These are phyloP conservation scores for Monosporascus sp. DNA, from an alignment of 2,329 filamentous ascomycete genomes.

Conservation along the genomic window DNA sequence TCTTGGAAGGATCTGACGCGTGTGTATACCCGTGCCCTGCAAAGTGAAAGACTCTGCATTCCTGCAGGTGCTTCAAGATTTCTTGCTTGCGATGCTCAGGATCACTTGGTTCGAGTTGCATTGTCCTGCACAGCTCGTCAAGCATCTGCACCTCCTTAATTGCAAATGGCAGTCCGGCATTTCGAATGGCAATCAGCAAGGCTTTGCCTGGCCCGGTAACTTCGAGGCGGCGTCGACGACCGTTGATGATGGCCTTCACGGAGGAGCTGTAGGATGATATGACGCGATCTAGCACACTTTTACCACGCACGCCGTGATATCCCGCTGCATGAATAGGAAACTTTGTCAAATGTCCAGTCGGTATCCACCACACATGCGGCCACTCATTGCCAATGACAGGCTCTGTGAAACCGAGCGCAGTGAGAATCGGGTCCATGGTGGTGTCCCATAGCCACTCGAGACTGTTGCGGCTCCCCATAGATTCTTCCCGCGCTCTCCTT, in stretches of 20 bases:
- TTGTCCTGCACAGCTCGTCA: slow-evolving; percentile 3
- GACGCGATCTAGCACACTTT: slow-evolving; percentile 28
- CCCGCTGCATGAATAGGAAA: slow-evolving; percentile 33
- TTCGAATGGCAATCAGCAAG: slow-evolving; percentile 20
- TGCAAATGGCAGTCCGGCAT: slow-evolving; percentile 10
- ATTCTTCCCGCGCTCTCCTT: not conserved
- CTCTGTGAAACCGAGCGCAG: slow-evolving; percentile 17
- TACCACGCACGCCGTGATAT: slow-evolving; percentile 11
- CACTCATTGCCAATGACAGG: slow-evolving; percentile 5
- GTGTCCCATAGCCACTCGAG: slow-evolving; percentile 29
- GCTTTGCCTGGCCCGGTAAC: too few species aligned
- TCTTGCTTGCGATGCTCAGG: slow-evolving; percentile 11
- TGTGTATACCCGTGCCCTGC: slow-evolving; percentile 31
- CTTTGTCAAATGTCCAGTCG: slow-evolving; percentile 21
- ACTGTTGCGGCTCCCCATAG: not conserved
- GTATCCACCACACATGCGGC: slow-evolving; percentile 31
- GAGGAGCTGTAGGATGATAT: slow-evolving; percentile 33
- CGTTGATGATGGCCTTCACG: slow-evolving; percentile 16
- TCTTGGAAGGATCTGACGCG: slow-evolving; percentile 22
- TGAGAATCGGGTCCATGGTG: slow-evolving; percentile 19
- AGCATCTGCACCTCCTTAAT: slow-evolving; percentile 13
- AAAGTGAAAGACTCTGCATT: slow-evolving; percentile 35
- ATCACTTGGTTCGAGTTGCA: not conserved
- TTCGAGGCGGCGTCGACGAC: too few species aligned
- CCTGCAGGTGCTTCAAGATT: slow-evolving; percentile 17